A percentile compares a stretch with the other conserved stretches of the same genome.
These are phyloP conservation scores for Naematelia encephala DNA, from an alignment of 768 basidiomycete species.

Conservation along the genomic window DNA sequence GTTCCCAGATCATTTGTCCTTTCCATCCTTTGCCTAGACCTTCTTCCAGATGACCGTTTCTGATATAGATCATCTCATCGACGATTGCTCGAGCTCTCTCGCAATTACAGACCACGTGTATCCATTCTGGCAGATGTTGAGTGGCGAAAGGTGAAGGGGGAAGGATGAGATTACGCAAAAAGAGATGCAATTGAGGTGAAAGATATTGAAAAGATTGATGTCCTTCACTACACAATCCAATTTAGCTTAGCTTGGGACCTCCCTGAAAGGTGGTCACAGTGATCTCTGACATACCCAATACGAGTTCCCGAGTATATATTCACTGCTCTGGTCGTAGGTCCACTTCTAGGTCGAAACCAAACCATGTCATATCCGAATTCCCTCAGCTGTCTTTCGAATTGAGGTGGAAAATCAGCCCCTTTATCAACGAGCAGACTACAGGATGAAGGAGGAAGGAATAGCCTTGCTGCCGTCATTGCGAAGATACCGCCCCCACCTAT, in stretches of 20 bases:
- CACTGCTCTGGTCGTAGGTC: constrained; percentile 37
- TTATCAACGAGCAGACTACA: constrained; percentile 35
- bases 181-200: constrained; percentile 24
- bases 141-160: constrained; percentile 33
- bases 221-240: constrained; percentile 28
- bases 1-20: constrained; percentile 40
- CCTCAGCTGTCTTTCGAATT: constrained; percentile 16
- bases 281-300: constrained; percentile 28
- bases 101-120: constrained; percentile 34
- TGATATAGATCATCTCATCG: constrained; percentile 18
- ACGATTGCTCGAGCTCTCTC: constrained; percentile 24
- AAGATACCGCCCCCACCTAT: constrained; percentile 44
- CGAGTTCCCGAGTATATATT: constrained; percentile 37
- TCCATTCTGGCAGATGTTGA: constrained; percentile 23
- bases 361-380: constrained; percentile 28
- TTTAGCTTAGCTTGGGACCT: background rate
- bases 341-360: constrained; percentile 27
- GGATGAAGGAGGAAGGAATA: constrained; percentile 34
- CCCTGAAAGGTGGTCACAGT: background rate
- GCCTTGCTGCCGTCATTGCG: constrained; percentile 36
- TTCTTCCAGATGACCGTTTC: background rate
- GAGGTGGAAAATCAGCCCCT: constrained; percentile 33
- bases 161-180: constrained; percentile 25
- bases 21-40: constrained; percentile 21
- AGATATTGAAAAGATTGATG: constrained; percentile 44